These are phyloP conservation scores for Exserohilum rostratum DNA, from an alignment of 2,329 filamentous ascomycete genomes.

Conservation along the genomic window DNA sequence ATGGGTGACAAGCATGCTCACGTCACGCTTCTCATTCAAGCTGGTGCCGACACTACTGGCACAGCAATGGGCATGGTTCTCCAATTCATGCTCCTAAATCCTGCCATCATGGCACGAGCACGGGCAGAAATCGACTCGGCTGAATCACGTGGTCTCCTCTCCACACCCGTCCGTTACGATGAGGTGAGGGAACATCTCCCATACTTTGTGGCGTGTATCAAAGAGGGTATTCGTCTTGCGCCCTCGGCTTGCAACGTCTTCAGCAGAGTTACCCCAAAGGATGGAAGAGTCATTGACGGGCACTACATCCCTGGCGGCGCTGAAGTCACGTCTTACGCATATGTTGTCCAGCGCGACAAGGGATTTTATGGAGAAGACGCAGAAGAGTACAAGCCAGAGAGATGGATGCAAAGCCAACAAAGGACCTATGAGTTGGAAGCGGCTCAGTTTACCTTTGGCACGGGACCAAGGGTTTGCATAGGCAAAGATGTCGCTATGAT, in stretches of 20 bases:
- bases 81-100: slow-evolving; percentile 32
- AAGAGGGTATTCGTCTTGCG: slow-evolving; percentile 58
- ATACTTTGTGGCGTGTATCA: slow-evolving; percentile 59
- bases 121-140: slow-evolving; percentile 33
- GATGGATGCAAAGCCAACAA: slow-evolving; percentile 47
- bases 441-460: slow-evolving; percentile 38
- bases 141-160: slow-evolving; percentile 25
- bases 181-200: slow-evolving; percentile 46
- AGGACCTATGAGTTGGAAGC: slow-evolving; percentile 34
- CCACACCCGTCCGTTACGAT: slow-evolving; percentile 35
- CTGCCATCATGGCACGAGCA: slow-evolving; percentile 21
- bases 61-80: slow-evolving; percentile 44
- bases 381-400: slow-evolving; percentile 50
- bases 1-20: slow-evolving; percentile 45
- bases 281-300: slow-evolving; percentile 48
- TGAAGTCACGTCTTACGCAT: slow-evolving; percentile 57
- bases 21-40: slow-evolving; percentile 48
- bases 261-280: slow-evolving; percentile 48
- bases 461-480: slow-evolving; percentile 37
- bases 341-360: slow-evolving; percentile 54
- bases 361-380: slow-evolving; percentile 51
- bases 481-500: slow-evolving; percentile 41
- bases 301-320: slow-evolving; percentile 50
- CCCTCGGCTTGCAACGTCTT: slow-evolving; percentile 61
- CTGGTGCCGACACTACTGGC: slow-evolving; percentile 46